Evolutionary conservation across 2,329 filamentous ascomycete genomes (phyloP).

Genomic region (Ophidiomyces ophidiicola): DNA sequence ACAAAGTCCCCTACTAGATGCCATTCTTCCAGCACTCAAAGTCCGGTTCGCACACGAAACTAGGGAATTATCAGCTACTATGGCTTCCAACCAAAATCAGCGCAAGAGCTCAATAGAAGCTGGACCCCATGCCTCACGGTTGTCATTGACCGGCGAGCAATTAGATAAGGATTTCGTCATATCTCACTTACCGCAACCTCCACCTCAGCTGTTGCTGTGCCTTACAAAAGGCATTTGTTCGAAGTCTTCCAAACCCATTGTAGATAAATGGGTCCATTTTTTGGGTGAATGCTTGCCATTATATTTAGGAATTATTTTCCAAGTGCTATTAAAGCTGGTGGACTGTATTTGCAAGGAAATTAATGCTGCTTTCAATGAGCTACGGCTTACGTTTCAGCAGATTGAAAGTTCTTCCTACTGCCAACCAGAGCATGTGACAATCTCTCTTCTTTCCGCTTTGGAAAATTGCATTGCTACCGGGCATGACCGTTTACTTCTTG

Average conservation of each 20-base stretch:
- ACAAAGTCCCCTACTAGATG: conserved; percentile 65
- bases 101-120: conserved; percentile 31
- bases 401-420: conserved; percentile 28
- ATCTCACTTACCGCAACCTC: conserved; percentile 37
- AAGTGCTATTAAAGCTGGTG: conserved; percentile 79
- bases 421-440: conserved; percentile 48
- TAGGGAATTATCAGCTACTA: conserved; percentile 24
- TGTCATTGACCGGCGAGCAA: conserved; percentile 37
- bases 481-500: conserved; percentile 66
- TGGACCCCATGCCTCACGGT: conserved; percentile 30
- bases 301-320: conserved; percentile 74
- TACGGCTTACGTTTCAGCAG: conserved; percentile 43
- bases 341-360: conserved; percentile 79
- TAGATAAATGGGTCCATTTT: conserved; percentile 88
- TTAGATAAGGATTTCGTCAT: conserved; percentile 29
- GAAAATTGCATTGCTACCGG: conserved; percentile 81
- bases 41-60: conserved; percentile 37
- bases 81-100: conserved; percentile 26
- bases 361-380: conserved; percentile 54
- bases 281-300: conserved; percentile 71
- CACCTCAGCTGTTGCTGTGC: conserved; percentile 64
- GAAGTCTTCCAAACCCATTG: conserved; percentile 56
- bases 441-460: conserved; percentile 80
- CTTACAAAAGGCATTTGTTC: conserved; percentile 71
- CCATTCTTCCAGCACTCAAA: conserved; percentile 62